Conservation (phyloP, 2,329 filamentous ascomycete species). For the Aspergillus alliaceus region DNA sequence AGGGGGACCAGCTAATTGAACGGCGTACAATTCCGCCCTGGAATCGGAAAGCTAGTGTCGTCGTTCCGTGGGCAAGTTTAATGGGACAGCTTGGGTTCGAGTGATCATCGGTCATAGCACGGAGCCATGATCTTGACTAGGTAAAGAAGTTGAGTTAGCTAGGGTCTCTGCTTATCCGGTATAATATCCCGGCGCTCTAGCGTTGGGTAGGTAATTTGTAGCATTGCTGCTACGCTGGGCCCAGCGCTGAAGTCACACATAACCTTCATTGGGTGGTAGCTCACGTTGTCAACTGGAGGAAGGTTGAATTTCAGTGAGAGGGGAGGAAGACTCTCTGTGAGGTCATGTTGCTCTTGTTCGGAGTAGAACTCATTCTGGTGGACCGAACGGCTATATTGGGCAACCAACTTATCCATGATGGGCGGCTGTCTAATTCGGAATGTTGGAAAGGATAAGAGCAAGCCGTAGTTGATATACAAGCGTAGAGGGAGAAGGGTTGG, state of each 20-base stretch:
- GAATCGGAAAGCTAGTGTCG: slow-evolving; percentile 96
- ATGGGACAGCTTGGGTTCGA: slow-evolving; percentile 96
- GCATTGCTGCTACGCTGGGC: background rate
- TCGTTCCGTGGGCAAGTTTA: slow-evolving; percentile 99
- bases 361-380: slow-evolving; percentile 71
- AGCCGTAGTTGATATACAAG: background rate
- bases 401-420: slow-evolving; percentile 87
- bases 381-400: slow-evolving; percentile 81
- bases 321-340: slow-evolving; percentile 68
- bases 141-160: slow-evolving; percentile 9
- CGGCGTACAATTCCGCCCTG: slow-evolving; percentile 76
- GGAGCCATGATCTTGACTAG: slow-evolving; percentile 89
- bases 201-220: background rate
- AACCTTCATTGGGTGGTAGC: slow-evolving; percentile 29
- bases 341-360: slow-evolving; percentile 72
- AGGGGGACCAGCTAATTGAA: background rate
- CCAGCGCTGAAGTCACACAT: background rate
- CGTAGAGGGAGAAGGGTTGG: background rate
- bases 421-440: slow-evolving; percentile 3
- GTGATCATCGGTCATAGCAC: slow-evolving; percentile 94
- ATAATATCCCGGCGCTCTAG: background rate
- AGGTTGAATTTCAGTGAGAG: slow-evolving; percentile 93
- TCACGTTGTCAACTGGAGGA: slow-evolving; percentile 85
- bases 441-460: background rate
- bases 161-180: slow-evolving; percentile 4